A percentile compares a stretch with the other conserved stretches of the same genome.
Conservation (phyloP, 129 eudicot species). For the Smallanthus sonchifolius region DNA sequence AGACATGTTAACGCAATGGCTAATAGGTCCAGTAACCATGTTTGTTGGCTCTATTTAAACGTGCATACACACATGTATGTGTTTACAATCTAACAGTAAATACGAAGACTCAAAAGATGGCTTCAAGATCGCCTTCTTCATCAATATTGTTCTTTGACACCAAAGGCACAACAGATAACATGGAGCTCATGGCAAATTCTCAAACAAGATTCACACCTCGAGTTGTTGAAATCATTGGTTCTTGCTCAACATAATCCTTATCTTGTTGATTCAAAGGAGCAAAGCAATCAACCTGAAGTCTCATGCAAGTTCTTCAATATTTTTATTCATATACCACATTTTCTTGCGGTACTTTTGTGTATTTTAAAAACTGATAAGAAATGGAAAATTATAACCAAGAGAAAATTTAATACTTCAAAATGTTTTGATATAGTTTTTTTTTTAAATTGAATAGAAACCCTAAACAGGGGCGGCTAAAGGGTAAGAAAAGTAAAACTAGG, state of each 20-base stretch:
- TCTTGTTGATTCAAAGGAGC: neutral
- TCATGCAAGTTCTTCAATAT: conserved; percentile 16
- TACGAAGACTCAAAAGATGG: conserved; percentile 12
- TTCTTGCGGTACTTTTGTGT: neutral
- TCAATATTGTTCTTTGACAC: neutral
- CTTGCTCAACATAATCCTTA: neutral
- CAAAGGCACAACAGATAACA: neutral
- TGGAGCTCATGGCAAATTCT: conserved; percentile 15
- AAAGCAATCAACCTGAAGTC: neutral
- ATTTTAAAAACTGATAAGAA: neutral
- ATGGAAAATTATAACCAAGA: neutral
- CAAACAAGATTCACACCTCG: neutral
- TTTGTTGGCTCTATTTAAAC: neutral
- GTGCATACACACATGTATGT: neutral
- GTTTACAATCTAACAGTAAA: neutral
- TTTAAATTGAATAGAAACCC: neutral
- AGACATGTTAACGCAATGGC: neutral
- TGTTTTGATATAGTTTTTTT: neutral
- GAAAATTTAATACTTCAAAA: neutral
- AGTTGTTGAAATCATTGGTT: neutral
- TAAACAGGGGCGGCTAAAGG: too few relatives aligned
- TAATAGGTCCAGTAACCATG: neutral
- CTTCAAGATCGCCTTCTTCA: conserved; percentile 9
- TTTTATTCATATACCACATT: neutral
- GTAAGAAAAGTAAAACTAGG: too few relatives aligned